A percentile compares a stretch with the other conserved stretches of the same genome.
Evolutionary conservation across 345 rosid species (phyloP).

Genomic region (Ceriops tagal): DNA sequence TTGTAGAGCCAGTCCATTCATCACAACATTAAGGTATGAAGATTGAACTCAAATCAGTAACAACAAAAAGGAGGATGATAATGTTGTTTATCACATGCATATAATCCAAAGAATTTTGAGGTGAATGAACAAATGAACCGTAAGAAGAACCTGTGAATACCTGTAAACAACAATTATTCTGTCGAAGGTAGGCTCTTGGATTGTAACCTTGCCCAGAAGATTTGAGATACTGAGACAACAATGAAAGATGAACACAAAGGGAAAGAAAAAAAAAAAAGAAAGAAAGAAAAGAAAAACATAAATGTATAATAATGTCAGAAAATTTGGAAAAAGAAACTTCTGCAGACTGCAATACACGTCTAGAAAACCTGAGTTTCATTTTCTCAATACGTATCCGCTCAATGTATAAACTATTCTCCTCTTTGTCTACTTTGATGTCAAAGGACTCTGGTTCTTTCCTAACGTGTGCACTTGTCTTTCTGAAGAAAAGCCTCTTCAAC

Average conservation of each 20-base stretch:
- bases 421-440: slow-evolving; percentile 37
- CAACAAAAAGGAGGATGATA: neutral
- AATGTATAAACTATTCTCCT: slow-evolving; percentile 37
- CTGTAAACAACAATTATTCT: slow-evolving; percentile 79
- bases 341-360: neutral
- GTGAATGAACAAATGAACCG: too few relatives aligned
- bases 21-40: too few relatives aligned
- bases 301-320: neutral
- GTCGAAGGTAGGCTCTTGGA: slow-evolving; percentile 78
- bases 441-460: slow-evolving; percentile 22
- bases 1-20: too few relatives aligned
- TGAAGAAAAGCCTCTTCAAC: slow-evolving; percentile 36
- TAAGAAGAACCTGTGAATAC: slow-evolving; percentile 24
- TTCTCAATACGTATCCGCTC: slow-evolving; percentile 68
- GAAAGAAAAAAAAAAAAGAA: neutral
- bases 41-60: neutral
- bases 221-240: slow-evolving; percentile 41
- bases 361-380: slow-evolving; percentile 48
- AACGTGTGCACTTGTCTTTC: slow-evolving; percentile 22
- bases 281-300: slow-evolving; percentile 1
- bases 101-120: too few relatives aligned
- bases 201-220: slow-evolving; percentile 51
- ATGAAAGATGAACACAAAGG: neutral
- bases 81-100: too few relatives aligned
- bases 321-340: too few relatives aligned